Conservation (phyloP, 352 stramenopile species). For the Phytophthora nicotianae region DNA sequence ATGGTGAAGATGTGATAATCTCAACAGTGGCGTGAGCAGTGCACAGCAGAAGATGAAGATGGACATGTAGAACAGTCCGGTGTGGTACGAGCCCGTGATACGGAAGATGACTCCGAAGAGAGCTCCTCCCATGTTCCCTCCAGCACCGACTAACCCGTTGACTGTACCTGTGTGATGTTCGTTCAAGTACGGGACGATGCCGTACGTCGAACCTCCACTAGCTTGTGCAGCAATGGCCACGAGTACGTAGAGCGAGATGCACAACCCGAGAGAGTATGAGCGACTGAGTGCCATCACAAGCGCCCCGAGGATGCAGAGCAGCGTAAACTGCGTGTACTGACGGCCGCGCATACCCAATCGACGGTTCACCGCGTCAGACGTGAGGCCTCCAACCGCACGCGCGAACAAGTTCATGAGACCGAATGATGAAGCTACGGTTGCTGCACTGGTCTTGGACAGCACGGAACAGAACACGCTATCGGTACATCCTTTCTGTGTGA, state of each 20-base stretch:
- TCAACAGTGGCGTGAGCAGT: slow-evolving; percentile 40
- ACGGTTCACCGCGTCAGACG: slow-evolving; percentile 84
- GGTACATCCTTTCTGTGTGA: slow-evolving; percentile 63
- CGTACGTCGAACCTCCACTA: slow-evolving; percentile 64
- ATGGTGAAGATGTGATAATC: slow-evolving; percentile 11
- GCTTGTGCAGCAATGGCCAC: slow-evolving; percentile 92
- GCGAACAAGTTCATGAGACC: slow-evolving; percentile 95
- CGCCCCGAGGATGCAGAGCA: slow-evolving; percentile 72
- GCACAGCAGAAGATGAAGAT: slow-evolving; percentile 60
- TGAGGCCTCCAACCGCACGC: slow-evolving; percentile 84
- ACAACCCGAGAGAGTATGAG: slow-evolving; percentile 60
- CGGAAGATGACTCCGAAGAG: slow-evolving; percentile 74
- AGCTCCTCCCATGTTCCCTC: slow-evolving; percentile 69
- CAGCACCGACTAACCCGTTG: slow-evolving; percentile 63
- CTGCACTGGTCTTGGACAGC: slow-evolving; percentile 65
- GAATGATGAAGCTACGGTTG: slow-evolving; percentile 91
- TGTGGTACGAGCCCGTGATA: slow-evolving; percentile 35
- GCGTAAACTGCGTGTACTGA: slow-evolving; percentile 79
- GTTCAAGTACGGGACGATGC: slow-evolving; percentile 74
- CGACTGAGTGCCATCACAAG: slow-evolving; percentile 90
- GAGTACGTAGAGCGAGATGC: slow-evolving; percentile 88
- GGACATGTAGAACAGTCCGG: slow-evolving; percentile 54
- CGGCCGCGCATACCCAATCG: slow-evolving; percentile 89
- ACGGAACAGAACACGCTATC: slow-evolving; percentile 37
- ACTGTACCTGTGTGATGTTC: slow-evolving; percentile 61